Evolutionary conservation across 2,329 filamentous ascomycete genomes (phyloP).

Genomic region (Neofusicoccum sp.): DNA sequence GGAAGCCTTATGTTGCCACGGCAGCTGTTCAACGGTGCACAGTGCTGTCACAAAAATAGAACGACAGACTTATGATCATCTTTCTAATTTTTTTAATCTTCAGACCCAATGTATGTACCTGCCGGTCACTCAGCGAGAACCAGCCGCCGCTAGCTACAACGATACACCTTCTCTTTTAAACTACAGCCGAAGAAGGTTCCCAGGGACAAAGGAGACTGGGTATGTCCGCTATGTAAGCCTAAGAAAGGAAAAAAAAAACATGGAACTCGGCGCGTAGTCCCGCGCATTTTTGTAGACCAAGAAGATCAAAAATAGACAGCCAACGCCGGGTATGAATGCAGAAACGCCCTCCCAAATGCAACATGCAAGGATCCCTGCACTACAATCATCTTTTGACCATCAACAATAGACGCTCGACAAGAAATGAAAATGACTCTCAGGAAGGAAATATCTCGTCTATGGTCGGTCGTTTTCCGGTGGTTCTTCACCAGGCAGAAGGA

Average conservation of each 20-base stretch:
- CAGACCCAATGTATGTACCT: background rate
- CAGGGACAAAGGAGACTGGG: background rate
- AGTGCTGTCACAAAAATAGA: too few relatives aligned
- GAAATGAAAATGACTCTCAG: background rate
- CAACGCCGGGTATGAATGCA: conserved; percentile 14
- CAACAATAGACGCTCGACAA: background rate
- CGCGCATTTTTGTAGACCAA: background rate
- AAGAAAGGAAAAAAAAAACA: background rate
- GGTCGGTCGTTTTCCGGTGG: conserved; percentile 12
- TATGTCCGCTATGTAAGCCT: background rate
- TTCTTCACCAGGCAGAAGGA: conserved; percentile 21
- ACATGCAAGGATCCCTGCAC: background rate
- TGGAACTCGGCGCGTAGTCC: background rate
- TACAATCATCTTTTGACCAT: background rate
- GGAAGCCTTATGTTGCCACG: too few relatives aligned
- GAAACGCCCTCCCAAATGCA: conserved; percentile 18
- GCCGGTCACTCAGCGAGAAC: background rate
- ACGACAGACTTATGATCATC: too few relatives aligned
- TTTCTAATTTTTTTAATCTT: background rate
- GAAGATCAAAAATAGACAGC: background rate
- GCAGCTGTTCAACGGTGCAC: too few relatives aligned
- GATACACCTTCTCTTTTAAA: background rate
- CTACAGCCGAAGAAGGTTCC: background rate
- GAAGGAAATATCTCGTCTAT: background rate
- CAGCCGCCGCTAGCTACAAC: background rate